Conservation (phyloP, 2,329 filamentous ascomycete species). For the Setomelanomma holmii region DNA sequence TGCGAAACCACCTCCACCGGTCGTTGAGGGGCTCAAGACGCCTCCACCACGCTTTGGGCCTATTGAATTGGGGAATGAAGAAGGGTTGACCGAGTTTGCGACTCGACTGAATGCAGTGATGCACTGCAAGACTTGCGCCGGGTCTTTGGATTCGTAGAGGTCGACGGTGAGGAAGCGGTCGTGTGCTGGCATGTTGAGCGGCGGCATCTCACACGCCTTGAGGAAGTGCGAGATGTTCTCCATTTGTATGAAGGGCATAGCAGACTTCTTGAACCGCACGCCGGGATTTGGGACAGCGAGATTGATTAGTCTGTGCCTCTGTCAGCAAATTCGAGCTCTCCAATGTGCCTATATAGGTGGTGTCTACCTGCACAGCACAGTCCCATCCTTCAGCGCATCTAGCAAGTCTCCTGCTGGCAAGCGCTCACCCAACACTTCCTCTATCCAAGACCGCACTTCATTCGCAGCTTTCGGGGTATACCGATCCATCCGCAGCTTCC, state of each 20-base stretch:
- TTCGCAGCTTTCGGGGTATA: slow-evolving; percentile 91
- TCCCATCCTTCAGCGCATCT: slow-evolving; percentile 86
- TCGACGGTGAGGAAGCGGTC: slow-evolving; percentile 98
- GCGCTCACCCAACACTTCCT: slow-evolving; percentile 76
- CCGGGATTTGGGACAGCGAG: slow-evolving; percentile 76
- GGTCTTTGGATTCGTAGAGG: slow-evolving; percentile 93
- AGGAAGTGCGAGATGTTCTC: slow-evolving; percentile 99
- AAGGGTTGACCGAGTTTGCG: slow-evolving; percentile 76
- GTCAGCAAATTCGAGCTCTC: not conserved
- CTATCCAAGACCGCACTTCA: slow-evolving; percentile 86
- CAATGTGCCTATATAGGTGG: slow-evolving; percentile 37
- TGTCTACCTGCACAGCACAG: slow-evolving; percentile 84
- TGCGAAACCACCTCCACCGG: slow-evolving; percentile 27
- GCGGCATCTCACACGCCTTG: slow-evolving; percentile 81
- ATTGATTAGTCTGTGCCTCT: slow-evolving; percentile 74
- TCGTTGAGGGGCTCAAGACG: slow-evolving; percentile 44
- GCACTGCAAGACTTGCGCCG: slow-evolving; percentile 93
- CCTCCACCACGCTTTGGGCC: slow-evolving; percentile 70
- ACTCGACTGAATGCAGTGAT: slow-evolving; percentile 89
- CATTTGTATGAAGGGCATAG: slow-evolving; percentile 99
- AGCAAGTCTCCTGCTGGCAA: slow-evolving; percentile 79
- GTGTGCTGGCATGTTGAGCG: slow-evolving; percentile 87
- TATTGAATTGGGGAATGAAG: slow-evolving; percentile 75
- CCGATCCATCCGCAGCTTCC: slow-evolving; percentile 87
- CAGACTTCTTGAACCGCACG: slow-evolving; percentile 87